Base-by-base conservation (phyloP, 257 asterid species). In the Solanum pinnatisectum region DNA sequence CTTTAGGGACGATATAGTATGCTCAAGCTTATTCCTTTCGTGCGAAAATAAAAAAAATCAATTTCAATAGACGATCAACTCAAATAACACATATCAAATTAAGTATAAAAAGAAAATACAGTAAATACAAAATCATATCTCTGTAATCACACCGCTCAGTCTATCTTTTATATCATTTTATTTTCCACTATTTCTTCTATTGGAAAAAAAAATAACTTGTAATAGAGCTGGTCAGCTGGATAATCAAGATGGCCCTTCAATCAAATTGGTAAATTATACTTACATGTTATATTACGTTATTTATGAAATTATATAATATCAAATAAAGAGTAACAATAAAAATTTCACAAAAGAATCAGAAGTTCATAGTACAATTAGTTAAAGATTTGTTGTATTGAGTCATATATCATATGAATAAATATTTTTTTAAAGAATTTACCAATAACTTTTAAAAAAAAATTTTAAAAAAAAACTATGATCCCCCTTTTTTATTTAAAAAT, bases 1-100 rank as follows among this genome's bases (percentile, higher is more conserved):
- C 2, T 68, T 6, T 27, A 16, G 4, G 0, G 5, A 68, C 0
- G 0, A 1, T 27, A 3, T 1, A 68, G 0, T 14, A 3, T 68
- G 27, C 2, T 13, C 10, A 13, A 27, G 5, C 0, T 6, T 12
- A n/a, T n/a, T 23, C 1, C 27, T 11, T 4, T 10, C 4, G 1
- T 10, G 71, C 1, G 0, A 60, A 60, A 60, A 22, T 4, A 22
- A 9, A n/a, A n/a, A 1, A 10, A 12, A n/a, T 2, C 13, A 63
- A n/a, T 63, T 22, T 63, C 7, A n/a, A 63, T 23, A 56, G 25
- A 52, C 1, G 0, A 20, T 59, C 0, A 3, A 23, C 0, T 23
- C 32, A 63, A 60, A n/a, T 63, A 63, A 10, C 16, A 1, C 16
- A 11, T n/a, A 10, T 10, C 16, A 10, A 63, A 65, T 65, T 5